Percentiles rank a stretch among this genome's conserved stretches.
phyloP scores from a whole-genome alignment of 2,329 filamentous ascomycete genomes.

The Epichloe sylvatica region DNA sequence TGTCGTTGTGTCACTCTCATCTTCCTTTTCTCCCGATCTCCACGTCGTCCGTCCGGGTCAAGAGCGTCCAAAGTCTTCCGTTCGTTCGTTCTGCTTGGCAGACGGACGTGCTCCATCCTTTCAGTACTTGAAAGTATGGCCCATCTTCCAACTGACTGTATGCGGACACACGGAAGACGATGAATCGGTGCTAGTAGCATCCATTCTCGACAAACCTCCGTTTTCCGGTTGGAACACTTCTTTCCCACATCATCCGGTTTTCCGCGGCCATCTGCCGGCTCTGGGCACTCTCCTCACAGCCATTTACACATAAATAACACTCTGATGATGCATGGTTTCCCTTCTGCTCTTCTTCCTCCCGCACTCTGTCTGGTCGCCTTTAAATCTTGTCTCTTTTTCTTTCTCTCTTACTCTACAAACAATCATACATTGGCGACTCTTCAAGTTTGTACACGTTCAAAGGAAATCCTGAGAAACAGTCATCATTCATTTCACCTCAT shows the following conservation, averaged over 20 bases:
- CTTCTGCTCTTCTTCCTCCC: not conserved
- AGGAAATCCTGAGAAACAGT: too few relatives aligned
- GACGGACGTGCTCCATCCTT: not conserved
- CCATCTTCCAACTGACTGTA: not conserved
- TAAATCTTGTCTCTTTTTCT: not conserved
- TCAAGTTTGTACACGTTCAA: too few relatives aligned
- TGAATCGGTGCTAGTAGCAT: not conserved
- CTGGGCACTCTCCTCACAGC: not conserved
- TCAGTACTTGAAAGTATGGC: constrained; percentile 11
- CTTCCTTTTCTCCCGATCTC: too few relatives aligned
- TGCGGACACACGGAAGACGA: not conserved
- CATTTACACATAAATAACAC: not conserved
- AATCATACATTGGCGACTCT: too few relatives aligned
- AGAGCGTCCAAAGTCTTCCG: not conserved
- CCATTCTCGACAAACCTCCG: too few relatives aligned
- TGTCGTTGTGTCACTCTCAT: too few relatives aligned
- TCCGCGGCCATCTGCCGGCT: not conserved
- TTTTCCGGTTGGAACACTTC: not conserved
- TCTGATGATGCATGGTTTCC: not conserved
- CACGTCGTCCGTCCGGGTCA: too few relatives aligned
- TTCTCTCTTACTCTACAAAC: not conserved
- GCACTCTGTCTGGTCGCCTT: not conserved
- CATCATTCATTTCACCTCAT: too few relatives aligned
- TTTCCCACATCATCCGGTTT: not conserved
- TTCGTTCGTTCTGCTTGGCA: not conserved